Conservation (phyloP, 371 early-diverging fungal species). For the Catenaria anguillulae region DNA sequence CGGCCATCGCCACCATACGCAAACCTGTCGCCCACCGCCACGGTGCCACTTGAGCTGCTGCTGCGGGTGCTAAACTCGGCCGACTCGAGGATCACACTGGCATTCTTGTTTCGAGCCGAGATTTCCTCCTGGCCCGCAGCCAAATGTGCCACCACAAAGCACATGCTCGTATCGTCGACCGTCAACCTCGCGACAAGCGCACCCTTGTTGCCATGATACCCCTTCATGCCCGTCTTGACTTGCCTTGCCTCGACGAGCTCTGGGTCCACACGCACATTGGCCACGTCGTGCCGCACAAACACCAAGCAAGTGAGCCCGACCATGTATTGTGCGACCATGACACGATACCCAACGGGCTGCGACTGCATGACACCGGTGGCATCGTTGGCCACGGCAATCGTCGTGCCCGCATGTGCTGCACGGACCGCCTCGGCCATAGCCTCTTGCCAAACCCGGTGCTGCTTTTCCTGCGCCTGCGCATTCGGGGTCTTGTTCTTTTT, state of each 20-base stretch:
- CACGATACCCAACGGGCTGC: slow-evolving; percentile 31
- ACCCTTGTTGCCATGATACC: slow-evolving; percentile 87
- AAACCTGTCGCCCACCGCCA: too few relatives aligned
- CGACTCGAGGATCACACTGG: slow-evolving; percentile 22
- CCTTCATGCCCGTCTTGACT: slow-evolving; percentile 67
- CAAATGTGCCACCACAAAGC: slow-evolving; percentile 72
- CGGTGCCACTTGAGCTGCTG: background rate
- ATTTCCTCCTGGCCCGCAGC: slow-evolving; percentile 67
- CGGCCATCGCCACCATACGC: slow-evolving; percentile 46
- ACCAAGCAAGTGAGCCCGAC: slow-evolving; percentile 42
- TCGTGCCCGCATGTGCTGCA: background rate
- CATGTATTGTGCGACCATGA: slow-evolving; percentile 49
- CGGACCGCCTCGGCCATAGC: background rate
- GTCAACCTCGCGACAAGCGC: slow-evolving; percentile 60
- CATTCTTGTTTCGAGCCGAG: slow-evolving; percentile 51
- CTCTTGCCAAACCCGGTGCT: slow-evolving; percentile 26
- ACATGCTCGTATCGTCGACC: slow-evolving; percentile 57
- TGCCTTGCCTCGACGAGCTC: slow-evolving; percentile 17
- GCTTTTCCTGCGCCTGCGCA: slow-evolving; percentile 37
- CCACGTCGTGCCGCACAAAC: slow-evolving; percentile 6
- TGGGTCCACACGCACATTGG: slow-evolving; percentile 7
- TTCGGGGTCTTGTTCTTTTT: slow-evolving; percentile 28
- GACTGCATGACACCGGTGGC: slow-evolving; percentile 11
- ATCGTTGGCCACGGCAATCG: slow-evolving; percentile 12
- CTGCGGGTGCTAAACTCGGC: slow-evolving; percentile 2